phyloP scores from a whole-genome alignment of 2,329 filamentous ascomycete genomes.

The Cladosporium sp. region DNA sequence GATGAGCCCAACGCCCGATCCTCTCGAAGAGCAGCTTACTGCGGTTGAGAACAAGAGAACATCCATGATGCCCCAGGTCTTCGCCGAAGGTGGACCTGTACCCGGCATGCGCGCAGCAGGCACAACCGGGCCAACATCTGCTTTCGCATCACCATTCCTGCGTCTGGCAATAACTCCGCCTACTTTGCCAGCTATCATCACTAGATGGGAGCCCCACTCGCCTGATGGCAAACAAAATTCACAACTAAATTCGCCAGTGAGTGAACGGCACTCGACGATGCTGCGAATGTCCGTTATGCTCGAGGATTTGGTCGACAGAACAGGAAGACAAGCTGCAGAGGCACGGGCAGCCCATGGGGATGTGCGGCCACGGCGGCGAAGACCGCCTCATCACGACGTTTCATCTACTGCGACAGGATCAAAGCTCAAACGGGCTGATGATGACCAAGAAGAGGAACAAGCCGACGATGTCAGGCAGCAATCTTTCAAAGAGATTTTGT shows the following conservation, averaged over 20 bases:
- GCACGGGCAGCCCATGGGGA: conserved; percentile 6
- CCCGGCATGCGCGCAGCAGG: conserved; percentile 19
- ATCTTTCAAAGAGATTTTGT: conserved; percentile 50
- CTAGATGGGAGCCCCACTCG: conserved; percentile 4
- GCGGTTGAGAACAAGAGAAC: conserved; percentile 22
- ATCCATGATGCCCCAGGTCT: conserved; percentile 24
- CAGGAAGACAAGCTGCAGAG: conserved; percentile 17
- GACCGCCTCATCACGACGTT: neutral
- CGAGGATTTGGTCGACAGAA: conserved; percentile 17
- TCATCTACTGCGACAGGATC: neutral
- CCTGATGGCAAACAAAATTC: neutral
- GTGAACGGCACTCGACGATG: neutral
- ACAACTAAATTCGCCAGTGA: neutral
- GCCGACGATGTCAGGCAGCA: conserved; percentile 11
- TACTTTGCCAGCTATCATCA: neutral
- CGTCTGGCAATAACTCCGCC: conserved; percentile 7
- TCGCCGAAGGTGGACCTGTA: conserved; percentile 21
- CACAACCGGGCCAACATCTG: conserved; percentile 14
- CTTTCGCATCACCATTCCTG: conserved; percentile 20
- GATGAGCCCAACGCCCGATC: conserved; percentile 16
- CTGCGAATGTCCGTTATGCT: conserved; percentile 12
- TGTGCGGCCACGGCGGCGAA: conserved; percentile 6
- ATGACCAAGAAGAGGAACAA: neutral
- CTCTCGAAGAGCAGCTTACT: conserved; percentile 23
- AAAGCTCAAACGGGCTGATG: neutral